Percentiles rank a stretch among this genome's conserved stretches.
These are phyloP conservation scores for Yarrowia sp. DNA, from an alignment of 805 yeast species.

Conservation along the genomic window DNA sequence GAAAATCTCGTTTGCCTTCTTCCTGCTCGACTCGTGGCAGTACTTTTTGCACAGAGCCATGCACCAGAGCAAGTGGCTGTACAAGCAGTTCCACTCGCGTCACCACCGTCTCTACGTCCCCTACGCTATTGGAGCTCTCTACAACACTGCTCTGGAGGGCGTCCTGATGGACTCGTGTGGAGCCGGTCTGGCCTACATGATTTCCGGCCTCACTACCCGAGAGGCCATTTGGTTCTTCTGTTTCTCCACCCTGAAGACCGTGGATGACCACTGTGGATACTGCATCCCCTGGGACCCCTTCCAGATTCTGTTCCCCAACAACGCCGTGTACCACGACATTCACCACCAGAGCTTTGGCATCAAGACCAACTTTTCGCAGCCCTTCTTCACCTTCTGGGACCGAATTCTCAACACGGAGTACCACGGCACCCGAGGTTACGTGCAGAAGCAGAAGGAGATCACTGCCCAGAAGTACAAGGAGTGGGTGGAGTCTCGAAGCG, in stretches of 20 bases:
- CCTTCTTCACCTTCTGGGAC: slow-evolving; percentile 96
- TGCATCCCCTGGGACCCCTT: slow-evolving; percentile 87
- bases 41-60: slow-evolving; percentile 82
- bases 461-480: slow-evolving; percentile 30
- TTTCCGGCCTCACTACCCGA: slow-evolving; percentile 65
- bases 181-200: slow-evolving; percentile 74
- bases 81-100: slow-evolving; percentile 83
- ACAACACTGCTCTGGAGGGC: slow-evolving; percentile 93
- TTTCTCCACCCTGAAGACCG: slow-evolving; percentile 92
- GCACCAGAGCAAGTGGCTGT: slow-evolving; percentile 78
- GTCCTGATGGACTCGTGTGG: slow-evolving; percentile 88
- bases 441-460: slow-evolving; percentile 60
- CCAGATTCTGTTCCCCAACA: slow-evolving; percentile 89
- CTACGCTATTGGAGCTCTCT: slow-evolving; percentile 93
- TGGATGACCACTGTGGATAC: slow-evolving; percentile 99
- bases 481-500: slow-evolving; percentile 24
- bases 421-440: slow-evolving; percentile 62
- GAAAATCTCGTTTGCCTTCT: slow-evolving; percentile 62
- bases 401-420: slow-evolving; percentile 66
- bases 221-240: slow-evolving; percentile 74
- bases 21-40: slow-evolving; percentile 92
- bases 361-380: slow-evolving; percentile 90
- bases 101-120: slow-evolving; percentile 95
- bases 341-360: slow-evolving; percentile 97
- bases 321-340: slow-evolving; percentile 93